phyloP scores from a whole-genome alignment of 257 asterid genomes.

The Mitragyna speciosa region DNA sequence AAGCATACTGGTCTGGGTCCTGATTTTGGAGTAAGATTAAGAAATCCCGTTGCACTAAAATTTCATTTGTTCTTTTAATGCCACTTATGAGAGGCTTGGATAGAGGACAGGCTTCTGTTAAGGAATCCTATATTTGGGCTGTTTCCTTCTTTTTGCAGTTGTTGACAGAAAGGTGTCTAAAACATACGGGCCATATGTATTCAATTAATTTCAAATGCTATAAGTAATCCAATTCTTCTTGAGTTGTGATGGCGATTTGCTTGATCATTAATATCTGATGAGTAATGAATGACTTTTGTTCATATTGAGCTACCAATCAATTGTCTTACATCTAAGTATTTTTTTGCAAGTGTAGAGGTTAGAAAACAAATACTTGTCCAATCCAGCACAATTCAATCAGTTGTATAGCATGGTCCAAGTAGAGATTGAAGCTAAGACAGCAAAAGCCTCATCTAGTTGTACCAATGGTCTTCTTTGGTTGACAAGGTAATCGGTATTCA shows the following conservation, averaged over 20 bases:
- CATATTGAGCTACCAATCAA: not conserved
- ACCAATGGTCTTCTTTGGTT: constrained; percentile 97
- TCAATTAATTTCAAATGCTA: not conserved
- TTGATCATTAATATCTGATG: not conserved
- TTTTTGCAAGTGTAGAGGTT: constrained; percentile 51
- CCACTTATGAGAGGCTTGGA: constrained; percentile 2
- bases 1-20: not conserved
- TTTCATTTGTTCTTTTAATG: not conserved
- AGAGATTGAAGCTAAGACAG: constrained; percentile 87
- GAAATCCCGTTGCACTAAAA: too few species aligned
- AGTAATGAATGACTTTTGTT: not conserved
- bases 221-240: not conserved
- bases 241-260: not conserved
- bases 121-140: not conserved
- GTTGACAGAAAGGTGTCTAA: not conserved
- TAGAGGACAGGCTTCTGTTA: not conserved
- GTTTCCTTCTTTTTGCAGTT: not conserved
- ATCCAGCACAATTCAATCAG: constrained; percentile 66
- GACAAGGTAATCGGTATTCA: constrained; percentile 60
- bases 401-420: constrained; percentile 85
- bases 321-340: constrained; percentile 14
- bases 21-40: not conserved
- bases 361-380: constrained; percentile 72
- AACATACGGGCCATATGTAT: not conserved
- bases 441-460: constrained; percentile 93